A percentile compares a stretch with the other conserved stretches of the same genome.
Conservation (phyloP, 2,329 filamentous ascomycete genomes). For the Orbilia oligospora region DNA sequence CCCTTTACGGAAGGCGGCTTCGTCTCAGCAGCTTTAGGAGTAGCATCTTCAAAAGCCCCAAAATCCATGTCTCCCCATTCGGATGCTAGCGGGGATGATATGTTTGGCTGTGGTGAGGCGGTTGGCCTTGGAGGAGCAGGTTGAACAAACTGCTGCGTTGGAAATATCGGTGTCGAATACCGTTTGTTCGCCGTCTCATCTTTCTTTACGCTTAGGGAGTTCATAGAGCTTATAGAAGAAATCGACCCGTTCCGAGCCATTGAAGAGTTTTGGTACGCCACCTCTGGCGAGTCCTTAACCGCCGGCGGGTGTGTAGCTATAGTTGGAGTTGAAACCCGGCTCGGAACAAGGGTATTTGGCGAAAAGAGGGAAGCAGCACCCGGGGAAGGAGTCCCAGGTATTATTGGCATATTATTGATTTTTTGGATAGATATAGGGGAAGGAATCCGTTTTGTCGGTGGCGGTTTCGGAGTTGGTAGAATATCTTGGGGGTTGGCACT, state of each 20-base stretch:
- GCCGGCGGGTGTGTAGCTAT: constrained; percentile 29
- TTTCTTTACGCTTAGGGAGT: constrained; percentile 27
- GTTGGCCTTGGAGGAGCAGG: constrained; percentile 18
- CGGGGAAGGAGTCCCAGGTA: constrained; percentile 54
- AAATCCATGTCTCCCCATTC: constrained; percentile 56
- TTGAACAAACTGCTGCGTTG: constrained; percentile 32
- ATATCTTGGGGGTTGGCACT: constrained; percentile 50
- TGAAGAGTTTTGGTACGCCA: constrained; percentile 7
- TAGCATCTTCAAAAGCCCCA: constrained; percentile 51
- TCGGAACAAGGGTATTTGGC: constrained; percentile 39
- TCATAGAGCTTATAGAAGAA: constrained; percentile 32
- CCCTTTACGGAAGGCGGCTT: constrained; percentile 13
- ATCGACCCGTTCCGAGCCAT: constrained; percentile 26
- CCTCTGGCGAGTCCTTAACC: constrained; percentile 16
- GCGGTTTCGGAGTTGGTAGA: constrained; percentile 34
- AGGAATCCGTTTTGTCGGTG: constrained; percentile 27
- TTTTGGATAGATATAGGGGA: constrained; percentile 50
- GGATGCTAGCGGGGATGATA: constrained; percentile 42
- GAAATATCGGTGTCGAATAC: constrained; percentile 37
- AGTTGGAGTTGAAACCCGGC: constrained; percentile 34
- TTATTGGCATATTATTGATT: constrained; percentile 42
- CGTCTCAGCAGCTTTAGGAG: constrained; percentile 21
- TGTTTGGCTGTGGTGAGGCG: constrained; percentile 26
- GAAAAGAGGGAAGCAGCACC: constrained; percentile 45
- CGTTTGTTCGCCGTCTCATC: constrained; percentile 34